Percentiles rank a stretch among this genome's conserved stretches.
Conservation (phyloP, 306 rosid species). For the Corylus americana region DNA sequence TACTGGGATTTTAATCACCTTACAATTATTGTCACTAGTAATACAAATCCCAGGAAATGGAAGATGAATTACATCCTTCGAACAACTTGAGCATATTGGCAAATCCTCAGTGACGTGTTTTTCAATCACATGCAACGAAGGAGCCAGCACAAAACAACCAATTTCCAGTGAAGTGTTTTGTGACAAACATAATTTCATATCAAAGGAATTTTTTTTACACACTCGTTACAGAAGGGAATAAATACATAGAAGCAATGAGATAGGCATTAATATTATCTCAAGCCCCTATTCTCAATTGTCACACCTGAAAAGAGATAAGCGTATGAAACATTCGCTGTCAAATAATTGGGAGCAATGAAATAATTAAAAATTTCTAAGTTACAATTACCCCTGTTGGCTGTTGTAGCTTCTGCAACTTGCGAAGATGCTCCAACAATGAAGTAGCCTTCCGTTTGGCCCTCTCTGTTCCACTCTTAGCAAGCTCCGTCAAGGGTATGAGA, state of each 20-base stretch:
- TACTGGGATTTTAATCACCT: too few species aligned
- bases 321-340: slow-evolving; percentile 39
- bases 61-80: too few species aligned
- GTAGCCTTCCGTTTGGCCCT: slow-evolving; percentile 91
- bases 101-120: too few species aligned
- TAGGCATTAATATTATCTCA: slow-evolving; percentile 47
- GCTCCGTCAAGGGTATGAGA: slow-evolving; percentile 78
- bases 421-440: slow-evolving; percentile 86
- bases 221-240: slow-evolving; percentile 45
- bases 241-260: slow-evolving; percentile 57
- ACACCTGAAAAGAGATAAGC: slow-evolving; percentile 33
- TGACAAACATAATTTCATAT: slow-evolving; percentile 37
- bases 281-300: slow-evolving; percentile 53
- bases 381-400: slow-evolving; percentile 44
- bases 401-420: slow-evolving; percentile 41
- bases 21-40: too few species aligned
- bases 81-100: too few species aligned
- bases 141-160: background rate
- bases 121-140: background rate
- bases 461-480: slow-evolving; percentile 76
- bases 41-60: too few species aligned
- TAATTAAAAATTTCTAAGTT: slow-evolving; percentile 30
- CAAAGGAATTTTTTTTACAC: slow-evolving; percentile 54
- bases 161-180: slow-evolving; percentile 26
- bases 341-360: slow-evolving; percentile 37